These are phyloP conservation scores for Nepenthes gracilis DNA, from an alignment of 148 eudicot genomes.

Conservation along the genomic window DNA sequence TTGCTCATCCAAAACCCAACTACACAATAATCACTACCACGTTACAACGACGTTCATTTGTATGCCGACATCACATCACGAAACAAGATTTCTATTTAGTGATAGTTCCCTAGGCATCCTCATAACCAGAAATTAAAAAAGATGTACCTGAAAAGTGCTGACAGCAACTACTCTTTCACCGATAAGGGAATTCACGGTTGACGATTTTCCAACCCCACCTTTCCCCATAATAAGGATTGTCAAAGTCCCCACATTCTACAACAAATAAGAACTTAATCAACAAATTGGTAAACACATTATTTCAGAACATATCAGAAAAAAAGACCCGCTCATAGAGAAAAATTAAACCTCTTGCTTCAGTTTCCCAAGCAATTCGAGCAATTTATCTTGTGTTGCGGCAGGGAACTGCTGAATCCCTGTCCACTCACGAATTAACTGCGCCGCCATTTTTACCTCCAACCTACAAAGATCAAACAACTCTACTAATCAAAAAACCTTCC, in stretches of 20 bases:
- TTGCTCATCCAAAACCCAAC: too few relatives aligned
- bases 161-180: constrained; percentile 87
- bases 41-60: too few relatives aligned
- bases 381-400: constrained; percentile 58
- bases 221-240: constrained; percentile 95
- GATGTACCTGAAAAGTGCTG: constrained; percentile 83
- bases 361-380: constrained; percentile 62
- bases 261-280: not conserved
- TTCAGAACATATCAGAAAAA: not conserved
- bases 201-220: constrained; percentile 97
- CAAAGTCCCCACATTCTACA: constrained; percentile 63
- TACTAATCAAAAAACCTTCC: not conserved
- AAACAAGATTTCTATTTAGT: not conserved
- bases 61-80: not conserved
- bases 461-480: not conserved
- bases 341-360: constrained; percentile 62
- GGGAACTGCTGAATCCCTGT: constrained; percentile 89
- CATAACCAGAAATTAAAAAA: not conserved
- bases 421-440: constrained; percentile 54
- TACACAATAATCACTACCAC: too few relatives aligned
- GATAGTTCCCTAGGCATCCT: not conserved
- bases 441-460: constrained; percentile 24
- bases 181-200: constrained; percentile 76
- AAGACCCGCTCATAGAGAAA: not conserved
- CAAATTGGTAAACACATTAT: not conserved